Evolutionary conservation across 2,329 filamentous ascomycete species (phyloP), one percentile per base, ranked within the genome.

Genomic region (Claviceps sorghi): DNA sequence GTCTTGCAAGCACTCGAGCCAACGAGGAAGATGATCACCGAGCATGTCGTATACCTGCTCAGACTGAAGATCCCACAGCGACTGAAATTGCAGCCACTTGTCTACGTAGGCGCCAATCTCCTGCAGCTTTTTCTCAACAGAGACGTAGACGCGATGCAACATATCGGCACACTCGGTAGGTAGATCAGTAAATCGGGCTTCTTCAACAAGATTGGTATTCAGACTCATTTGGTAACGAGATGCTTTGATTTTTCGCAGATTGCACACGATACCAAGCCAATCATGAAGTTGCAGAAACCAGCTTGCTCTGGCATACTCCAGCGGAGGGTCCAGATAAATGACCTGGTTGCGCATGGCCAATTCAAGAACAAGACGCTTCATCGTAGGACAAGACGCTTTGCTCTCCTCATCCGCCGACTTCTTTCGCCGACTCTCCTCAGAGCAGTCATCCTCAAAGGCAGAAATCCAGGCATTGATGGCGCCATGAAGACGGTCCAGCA

Each of bases 71-170:
- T 98, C 93, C 93, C 93, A 98, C 0, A 98, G 77, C 7, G 91
- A 97, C 68, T 98, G 93, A 69, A 97, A 98, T 61, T 96, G 93
- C 46, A 98, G 76, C 93, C 93, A 98, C 68, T 97, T 94, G 65
- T 96, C 89, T 10, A 98, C 88, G 60, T 98, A 98, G 4, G 76
- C 75, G 40, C 86, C 80, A 34, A 97, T 88, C 44, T 86, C 82
- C 17, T 77, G 75, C 4, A 98, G 72, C 68, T 93, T 95, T 58
- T 80, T 80, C 67, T 97, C 90, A 10, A 98, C 79, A 0, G 84
- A 83, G 36, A 77, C 77, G 64, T 97, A 96, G 1, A 95, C 90
- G 55, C 83, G 78, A 46, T 82, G 79, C 21, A 98, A 77, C 53
- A 86, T 80, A 47, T 84, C 79, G 21, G 89, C 87, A 67, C 91